Conservation (phyloP, 495 filamentous ascomycete species). For the Wilcoxina mikolae region DNA sequence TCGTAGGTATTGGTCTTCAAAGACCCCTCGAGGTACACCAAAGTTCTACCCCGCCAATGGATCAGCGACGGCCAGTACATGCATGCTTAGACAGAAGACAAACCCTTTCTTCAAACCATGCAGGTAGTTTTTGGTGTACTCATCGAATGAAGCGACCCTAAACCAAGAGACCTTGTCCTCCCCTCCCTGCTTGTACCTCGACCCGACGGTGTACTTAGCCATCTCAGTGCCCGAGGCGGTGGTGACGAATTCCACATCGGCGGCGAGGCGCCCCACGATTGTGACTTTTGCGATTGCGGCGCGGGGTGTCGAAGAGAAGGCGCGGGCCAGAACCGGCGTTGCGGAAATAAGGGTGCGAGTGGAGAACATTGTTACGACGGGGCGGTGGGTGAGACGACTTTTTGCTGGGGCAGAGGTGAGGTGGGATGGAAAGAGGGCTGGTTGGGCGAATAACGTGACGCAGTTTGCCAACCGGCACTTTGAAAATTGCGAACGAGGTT, state of each 20-base stretch:
- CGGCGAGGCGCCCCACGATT: background rate
- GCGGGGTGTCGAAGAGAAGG: slow-evolving; percentile 1
- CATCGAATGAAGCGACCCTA: background rate
- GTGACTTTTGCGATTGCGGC: background rate
- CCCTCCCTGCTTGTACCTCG: background rate
- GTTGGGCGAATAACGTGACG: too few relatives aligned
- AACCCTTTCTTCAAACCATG: background rate
- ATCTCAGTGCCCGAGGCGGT: background rate
- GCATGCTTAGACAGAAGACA: background rate
- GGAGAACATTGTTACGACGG: slow-evolving; percentile 4
- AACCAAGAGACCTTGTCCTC: background rate
- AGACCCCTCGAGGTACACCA: background rate
- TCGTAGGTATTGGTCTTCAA: background rate
- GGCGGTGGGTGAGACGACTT: background rate
- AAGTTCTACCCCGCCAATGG: background rate
- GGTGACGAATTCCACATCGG: background rate
- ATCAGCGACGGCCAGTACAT: background rate
- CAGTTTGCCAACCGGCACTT: background rate
- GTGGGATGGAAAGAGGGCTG: background rate
- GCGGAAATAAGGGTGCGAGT: background rate
- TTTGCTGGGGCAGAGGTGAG: background rate
- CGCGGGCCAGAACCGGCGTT: background rate
- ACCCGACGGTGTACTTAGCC: background rate
- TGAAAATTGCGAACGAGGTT: background rate
- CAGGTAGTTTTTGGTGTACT: background rate